Percentiles rank a stretch among this genome's conserved stretches.
Conservation (phyloP, 148 eudicot genomes). For the Selenicereus undatus region DNA sequence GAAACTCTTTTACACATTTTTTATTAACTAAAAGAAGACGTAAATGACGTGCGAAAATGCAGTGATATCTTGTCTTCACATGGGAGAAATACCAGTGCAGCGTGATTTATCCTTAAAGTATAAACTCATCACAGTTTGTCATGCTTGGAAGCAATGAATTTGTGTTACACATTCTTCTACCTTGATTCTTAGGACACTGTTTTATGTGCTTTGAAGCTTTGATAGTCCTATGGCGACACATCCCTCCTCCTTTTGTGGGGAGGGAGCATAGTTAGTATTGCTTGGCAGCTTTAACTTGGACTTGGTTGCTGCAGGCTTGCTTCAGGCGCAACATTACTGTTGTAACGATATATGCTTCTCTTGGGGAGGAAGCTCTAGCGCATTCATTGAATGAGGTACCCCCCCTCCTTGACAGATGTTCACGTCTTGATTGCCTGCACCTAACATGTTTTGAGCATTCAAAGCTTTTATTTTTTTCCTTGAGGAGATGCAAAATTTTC, state of each 20-base stretch:
- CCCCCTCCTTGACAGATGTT: neutral
- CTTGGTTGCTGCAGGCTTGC: conserved; percentile 59
- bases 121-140: neutral
- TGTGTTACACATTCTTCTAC: neutral
- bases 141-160: conserved; percentile 1
- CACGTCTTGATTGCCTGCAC: neutral
- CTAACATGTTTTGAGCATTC: neutral
- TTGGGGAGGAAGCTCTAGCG: conserved; percentile 90
- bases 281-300: conserved; percentile 2
- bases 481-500: neutral
- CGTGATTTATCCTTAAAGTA: no score
- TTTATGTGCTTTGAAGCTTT: neutral
- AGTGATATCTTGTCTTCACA: neutral
- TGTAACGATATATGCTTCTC: conserved; percentile 90
- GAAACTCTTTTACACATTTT: neutral
- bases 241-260: neutral
- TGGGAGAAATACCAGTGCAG: neutral
- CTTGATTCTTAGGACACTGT: neutral
- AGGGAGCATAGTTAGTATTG: neutral
- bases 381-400: conserved; percentile 90
- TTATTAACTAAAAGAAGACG: neutral
- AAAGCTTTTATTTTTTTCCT: neutral
- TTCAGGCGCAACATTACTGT: conserved; percentile 96
- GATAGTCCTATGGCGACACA: neutral
- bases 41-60: neutral